Conservation (phyloP, 192 early-diverging fungal genomes). For the Podila clonocystis region DNA sequence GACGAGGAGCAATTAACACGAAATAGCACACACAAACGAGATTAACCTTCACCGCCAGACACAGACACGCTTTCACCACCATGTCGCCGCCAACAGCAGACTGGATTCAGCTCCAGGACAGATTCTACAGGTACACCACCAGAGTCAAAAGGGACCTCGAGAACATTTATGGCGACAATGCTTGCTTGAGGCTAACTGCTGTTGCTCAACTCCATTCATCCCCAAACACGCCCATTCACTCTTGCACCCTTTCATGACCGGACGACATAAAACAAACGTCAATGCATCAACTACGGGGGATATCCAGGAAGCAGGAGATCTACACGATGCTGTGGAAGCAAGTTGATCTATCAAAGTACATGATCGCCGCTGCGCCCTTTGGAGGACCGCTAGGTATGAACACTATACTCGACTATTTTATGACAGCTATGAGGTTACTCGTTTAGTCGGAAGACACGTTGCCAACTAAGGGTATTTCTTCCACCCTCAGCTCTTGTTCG, state of each 20-base stretch:
- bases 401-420: not conserved
- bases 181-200: not conserved
- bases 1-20: too few relatives aligned
- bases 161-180: not conserved
- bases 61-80: not conserved
- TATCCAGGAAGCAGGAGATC: slow-evolving; percentile 73
- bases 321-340: slow-evolving; percentile 92
- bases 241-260: not conserved
- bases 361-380: slow-evolving; percentile 86
- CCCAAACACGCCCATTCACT: not conserved
- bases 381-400: slow-evolving; percentile 90
- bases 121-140: slow-evolving; percentile 62
- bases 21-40: too few relatives aligned
- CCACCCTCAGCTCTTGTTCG: slow-evolving; percentile 83
- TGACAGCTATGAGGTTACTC: not conserved
- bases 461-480: not conserved
- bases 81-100: slow-evolving; percentile 70
- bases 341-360: slow-evolving; percentile 85
- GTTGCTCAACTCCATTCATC: not conserved
- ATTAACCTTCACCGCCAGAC: not conserved
- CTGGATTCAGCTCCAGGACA: slow-evolving; percentile 68
- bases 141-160: too few relatives aligned
- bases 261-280: not conserved
- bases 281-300: too few relatives aligned
- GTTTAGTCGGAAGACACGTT: not conserved